Evolutionary conservation across 176 grass and related monocot genomes (phyloP), one percentile per base, ranked within the genome.

Genomic region (Avena eriantha): DNA sequence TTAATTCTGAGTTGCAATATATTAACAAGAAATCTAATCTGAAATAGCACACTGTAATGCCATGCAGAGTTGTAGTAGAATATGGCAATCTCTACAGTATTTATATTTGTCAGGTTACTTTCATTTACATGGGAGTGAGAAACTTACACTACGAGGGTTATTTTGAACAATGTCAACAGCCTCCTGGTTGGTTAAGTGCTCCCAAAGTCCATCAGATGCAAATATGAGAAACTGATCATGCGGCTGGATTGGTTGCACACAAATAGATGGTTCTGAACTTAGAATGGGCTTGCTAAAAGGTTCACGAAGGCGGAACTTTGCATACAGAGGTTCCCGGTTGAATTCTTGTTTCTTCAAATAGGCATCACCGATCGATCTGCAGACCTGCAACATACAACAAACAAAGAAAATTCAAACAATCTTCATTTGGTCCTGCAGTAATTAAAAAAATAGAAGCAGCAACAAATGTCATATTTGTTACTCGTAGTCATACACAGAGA

Each of bases 151-250:
- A 19, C 65, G 89, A 74, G 91, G 85, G 50, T 54, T 80, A 48
- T 43, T 92, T 12, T 89, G 86, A 84, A 98, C 93, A 90, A 98
- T 98, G 79, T 98, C 95, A 86, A 98, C 93, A 75, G 95, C 95
- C 59, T 95, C 91, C 83, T 98, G 95, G 78, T 98, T 98, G 53
- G 83, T 95, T 79, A 98, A 89, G 66, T 98, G 95, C 80, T 98
- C 95, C 95, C 95, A 98, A 65, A 98, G 91, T 72, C 95, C 95
- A 87, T 98, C 95, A 76, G 95, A 95, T 26, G 95, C 95, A 93
- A 95, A 98, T 86, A 98, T 95, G 55, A 98, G 65, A 86, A 98
- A 93, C 12, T 88, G 91, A 86, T 98, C 95, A n/a, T 95, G 91
- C 21, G 93, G 80, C 11, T 98, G 87, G 81, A 98, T 77, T 35